Evolutionary conservation across 495 filamentous ascomycete genomes (phyloP).

Genomic region (Hypoxylon rickii): DNA sequence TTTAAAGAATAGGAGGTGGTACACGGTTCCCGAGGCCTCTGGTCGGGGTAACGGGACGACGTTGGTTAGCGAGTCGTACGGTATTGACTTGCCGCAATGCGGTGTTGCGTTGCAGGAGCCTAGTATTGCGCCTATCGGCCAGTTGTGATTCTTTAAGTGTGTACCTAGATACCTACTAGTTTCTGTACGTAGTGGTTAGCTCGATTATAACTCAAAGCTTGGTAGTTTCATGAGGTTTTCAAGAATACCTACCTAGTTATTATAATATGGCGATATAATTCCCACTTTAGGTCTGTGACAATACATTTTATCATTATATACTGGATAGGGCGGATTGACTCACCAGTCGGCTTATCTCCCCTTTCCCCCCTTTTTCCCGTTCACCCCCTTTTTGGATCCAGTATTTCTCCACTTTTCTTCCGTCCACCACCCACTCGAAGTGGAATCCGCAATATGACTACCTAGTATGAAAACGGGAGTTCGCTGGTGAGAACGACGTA

Average conservation of each 20-base stretch:
- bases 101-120: conserved; percentile 21
- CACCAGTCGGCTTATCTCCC: background rate
- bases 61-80: conserved; percentile 20
- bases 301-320: no score
- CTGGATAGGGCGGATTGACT: no score
- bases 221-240: no score
- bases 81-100: conserved; percentile 26
- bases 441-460: no score
- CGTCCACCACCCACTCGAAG: no score
- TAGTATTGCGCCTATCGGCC: conserved; percentile 12
- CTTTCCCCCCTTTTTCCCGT: background rate
- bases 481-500: no score
- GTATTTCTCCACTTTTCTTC: no score
- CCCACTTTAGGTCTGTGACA: no score
- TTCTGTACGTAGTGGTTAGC: background rate
- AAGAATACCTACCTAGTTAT: background rate
- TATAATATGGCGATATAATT: background rate
- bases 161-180: background rate
- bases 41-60: background rate
- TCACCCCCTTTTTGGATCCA: background rate
- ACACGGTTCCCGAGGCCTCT: conserved; percentile 27
- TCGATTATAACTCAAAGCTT: no score
- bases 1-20: conserved; percentile 32
- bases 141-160: background rate
- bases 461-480: no score